phyloP scores from a whole-genome alignment of 2,329 filamentous ascomycete genomes.

The Cercospora citrullina region DNA sequence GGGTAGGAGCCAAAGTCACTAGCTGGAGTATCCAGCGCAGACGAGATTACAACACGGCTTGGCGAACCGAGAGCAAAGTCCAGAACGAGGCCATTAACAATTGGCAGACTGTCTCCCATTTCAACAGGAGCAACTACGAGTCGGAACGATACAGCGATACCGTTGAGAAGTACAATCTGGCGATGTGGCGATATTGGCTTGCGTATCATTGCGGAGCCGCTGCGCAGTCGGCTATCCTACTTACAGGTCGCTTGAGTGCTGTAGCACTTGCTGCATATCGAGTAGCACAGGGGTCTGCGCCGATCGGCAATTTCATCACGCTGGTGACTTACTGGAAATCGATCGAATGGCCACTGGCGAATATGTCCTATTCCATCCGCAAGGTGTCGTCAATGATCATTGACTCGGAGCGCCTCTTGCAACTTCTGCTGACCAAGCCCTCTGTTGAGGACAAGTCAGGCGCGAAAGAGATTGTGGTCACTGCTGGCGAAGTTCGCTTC shows the following conservation, averaged over 20 bases:
- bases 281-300: constrained; percentile 51
- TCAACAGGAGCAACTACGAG: constrained; percentile 59
- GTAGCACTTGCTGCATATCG: constrained; percentile 56
- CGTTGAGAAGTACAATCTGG: constrained; percentile 41
- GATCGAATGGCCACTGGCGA: constrained; percentile 51
- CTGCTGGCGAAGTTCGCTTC: constrained; percentile 55
- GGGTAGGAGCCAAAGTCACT: constrained; percentile 49
- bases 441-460: constrained; percentile 53
- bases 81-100: constrained; percentile 61
- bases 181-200: constrained; percentile 34
- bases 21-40: constrained; percentile 41
- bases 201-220: constrained; percentile 40
- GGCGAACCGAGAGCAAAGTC: constrained; percentile 53
- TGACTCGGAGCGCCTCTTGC: constrained; percentile 63
- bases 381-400: constrained; percentile 57
- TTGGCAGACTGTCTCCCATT: constrained; percentile 61
- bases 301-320: constrained; percentile 64
- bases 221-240: constrained; percentile 51
- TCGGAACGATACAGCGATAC: constrained; percentile 50
- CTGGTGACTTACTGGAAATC: constrained; percentile 64
- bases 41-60: constrained; percentile 35
- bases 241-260: constrained; percentile 51
- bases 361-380: constrained; percentile 52
- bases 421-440: constrained; percentile 59
- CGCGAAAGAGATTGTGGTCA: constrained; percentile 49